Evolutionary conservation across 2,329 filamentous ascomycete species (phyloP).

Genomic region (Scleromitrula shiraiana): DNA sequence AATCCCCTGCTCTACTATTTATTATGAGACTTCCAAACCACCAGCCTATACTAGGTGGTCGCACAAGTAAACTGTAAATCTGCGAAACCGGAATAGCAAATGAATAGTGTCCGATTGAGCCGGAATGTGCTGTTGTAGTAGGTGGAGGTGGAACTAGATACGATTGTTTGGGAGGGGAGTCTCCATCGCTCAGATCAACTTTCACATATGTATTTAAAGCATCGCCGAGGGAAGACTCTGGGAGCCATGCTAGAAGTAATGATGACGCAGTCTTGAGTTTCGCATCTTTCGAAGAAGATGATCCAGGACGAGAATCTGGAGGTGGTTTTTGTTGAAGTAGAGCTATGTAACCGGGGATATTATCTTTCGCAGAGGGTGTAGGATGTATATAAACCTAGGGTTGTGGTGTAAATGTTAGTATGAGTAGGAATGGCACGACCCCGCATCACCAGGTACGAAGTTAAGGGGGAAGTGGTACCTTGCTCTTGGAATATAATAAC

Average conservation of each 20-base stretch:
- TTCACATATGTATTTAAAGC: slow-evolving; percentile 87
- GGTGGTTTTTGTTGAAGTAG: slow-evolving; percentile 78
- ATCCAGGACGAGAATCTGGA: slow-evolving; percentile 23
- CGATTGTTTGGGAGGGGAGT: slow-evolving; percentile 74
- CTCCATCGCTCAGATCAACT: slow-evolving; percentile 78
- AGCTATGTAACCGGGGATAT: slow-evolving; percentile 88
- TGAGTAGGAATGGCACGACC: slow-evolving; percentile 4
- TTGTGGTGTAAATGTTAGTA: slow-evolving; percentile 15
- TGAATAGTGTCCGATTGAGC: slow-evolving; percentile 69
- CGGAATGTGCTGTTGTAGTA: slow-evolving; percentile 67
- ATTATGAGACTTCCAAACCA: slow-evolving; percentile 96
- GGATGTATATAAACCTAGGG: slow-evolving; percentile 88
- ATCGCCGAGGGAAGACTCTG: slow-evolving; percentile 80
- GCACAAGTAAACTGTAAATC: slow-evolving; percentile 82
- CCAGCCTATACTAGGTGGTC: slow-evolving; percentile 91
- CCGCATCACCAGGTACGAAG: slow-evolving; percentile 4
- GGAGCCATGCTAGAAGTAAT: slow-evolving; percentile 86
- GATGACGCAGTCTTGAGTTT: slow-evolving; percentile 53
- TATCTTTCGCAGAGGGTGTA: slow-evolving; percentile 86
- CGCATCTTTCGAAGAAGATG: slow-evolving; percentile 33
- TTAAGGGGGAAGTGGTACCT: slow-evolving; percentile 44
- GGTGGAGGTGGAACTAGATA: slow-evolving; percentile 90
- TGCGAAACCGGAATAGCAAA: slow-evolving; percentile 87
- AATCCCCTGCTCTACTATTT: slow-evolving; percentile 84
- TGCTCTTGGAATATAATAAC: slow-evolving; percentile 92